phyloP scores from a whole-genome alignment of 441 rosid species.

The Gossypium gossypioides region DNA sequence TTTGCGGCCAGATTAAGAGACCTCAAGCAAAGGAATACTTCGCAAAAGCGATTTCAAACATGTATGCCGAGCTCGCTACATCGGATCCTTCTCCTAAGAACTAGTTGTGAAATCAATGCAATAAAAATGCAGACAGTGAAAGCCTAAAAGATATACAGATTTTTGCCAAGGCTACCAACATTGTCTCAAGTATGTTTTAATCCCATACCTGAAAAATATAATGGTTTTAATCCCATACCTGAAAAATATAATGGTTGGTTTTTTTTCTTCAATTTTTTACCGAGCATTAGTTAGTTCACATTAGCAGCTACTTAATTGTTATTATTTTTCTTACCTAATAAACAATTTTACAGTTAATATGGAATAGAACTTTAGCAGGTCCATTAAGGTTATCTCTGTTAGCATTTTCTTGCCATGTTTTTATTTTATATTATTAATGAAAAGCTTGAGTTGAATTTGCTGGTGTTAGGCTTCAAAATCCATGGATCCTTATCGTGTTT shows the following conservation, averaged over 20 bases:
- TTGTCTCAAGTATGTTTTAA: neutral
- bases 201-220: neutral
- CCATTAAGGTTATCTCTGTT: neutral
- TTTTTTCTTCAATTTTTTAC: neutral
- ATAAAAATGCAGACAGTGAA: neutral
- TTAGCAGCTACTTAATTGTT: neutral
- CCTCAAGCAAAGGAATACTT: constrained; percentile 87
- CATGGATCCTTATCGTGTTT: neutral
- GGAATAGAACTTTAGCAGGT: too few relatives aligned
- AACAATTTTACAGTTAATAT: neutral
- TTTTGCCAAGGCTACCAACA: neutral
- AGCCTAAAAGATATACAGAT: neutral
- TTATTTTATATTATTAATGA: neutral
- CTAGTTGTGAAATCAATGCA: constrained; percentile 17
- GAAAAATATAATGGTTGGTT: neutral
- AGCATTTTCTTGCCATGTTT: neutral
- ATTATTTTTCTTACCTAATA: neutral
- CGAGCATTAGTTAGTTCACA: too few relatives aligned
- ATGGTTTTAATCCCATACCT: neutral
- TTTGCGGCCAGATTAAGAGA: constrained; percentile 65
- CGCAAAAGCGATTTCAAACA: constrained; percentile 49
- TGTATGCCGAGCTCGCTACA: constrained; percentile 62
- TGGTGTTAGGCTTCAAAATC: neutral
- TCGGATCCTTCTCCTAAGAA: constrained; percentile 42
- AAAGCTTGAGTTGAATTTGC: neutral